A percentile compares a stretch with the other conserved stretches of the same genome.
These are phyloP conservation scores for Aeschynomene evenia DNA, from an alignment of 306 rosid species.

Conservation along the genomic window DNA sequence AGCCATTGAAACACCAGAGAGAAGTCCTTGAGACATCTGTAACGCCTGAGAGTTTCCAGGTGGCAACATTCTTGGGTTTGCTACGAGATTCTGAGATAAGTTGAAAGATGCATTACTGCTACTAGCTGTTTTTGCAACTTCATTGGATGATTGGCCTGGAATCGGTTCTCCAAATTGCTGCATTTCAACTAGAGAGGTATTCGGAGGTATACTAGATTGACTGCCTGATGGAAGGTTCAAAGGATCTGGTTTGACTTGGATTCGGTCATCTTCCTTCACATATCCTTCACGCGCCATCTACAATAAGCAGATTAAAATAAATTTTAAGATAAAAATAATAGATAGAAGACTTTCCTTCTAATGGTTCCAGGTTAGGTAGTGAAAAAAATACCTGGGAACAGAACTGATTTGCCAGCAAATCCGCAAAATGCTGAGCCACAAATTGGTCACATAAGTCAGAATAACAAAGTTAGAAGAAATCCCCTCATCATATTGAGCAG, in stretches of 20 bases:
- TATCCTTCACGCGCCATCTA: slow-evolving; percentile 81
- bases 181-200: slow-evolving; percentile 57
- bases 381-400: slow-evolving; percentile 61
- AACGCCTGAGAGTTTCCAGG: slow-evolving; percentile 85
- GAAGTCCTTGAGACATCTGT: slow-evolving; percentile 86
- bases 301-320: slow-evolving; percentile 31
- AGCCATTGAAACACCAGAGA: slow-evolving; percentile 69
- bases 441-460: slow-evolving; percentile 37
- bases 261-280: slow-evolving; percentile 44
- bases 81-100: slow-evolving; percentile 62
- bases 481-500: background rate
- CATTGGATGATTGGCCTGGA: slow-evolving; percentile 63
- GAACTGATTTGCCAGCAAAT: slow-evolving; percentile 78
- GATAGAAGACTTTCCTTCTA: background rate
- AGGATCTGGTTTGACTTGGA: slow-evolving; percentile 57
- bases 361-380: slow-evolving; percentile 1
- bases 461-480: slow-evolving; percentile 28
- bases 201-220: slow-evolving; percentile 57
- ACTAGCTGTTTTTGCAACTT: slow-evolving; percentile 52
- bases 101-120: slow-evolving; percentile 55
- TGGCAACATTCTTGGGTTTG: slow-evolving; percentile 81
- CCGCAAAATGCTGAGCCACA: slow-evolving; percentile 80
- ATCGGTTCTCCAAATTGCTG: slow-evolving; percentile 73
- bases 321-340: background rate
- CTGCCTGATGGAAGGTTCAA: slow-evolving; percentile 44